Evolutionary conservation across 208 protist genomes (phyloP), one percentile per base, ranked within the genome.

Genomic region (Acanthamoeba healyi): DNA sequence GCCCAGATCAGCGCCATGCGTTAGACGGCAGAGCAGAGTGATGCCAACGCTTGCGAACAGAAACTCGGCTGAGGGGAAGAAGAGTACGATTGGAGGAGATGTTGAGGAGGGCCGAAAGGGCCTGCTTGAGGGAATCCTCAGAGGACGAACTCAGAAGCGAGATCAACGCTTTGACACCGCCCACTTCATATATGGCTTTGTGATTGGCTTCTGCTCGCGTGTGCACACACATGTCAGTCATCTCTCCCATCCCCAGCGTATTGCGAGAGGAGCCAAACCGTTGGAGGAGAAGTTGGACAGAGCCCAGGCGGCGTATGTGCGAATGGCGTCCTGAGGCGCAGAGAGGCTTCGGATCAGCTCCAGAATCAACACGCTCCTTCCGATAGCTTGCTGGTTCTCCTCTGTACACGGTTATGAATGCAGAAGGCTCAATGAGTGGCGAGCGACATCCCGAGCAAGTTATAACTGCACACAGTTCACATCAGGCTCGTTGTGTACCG

Each of bases 241-340:
- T 6, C 9, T n/a, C 17, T 12, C 2, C 2, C 12, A 1, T 77
- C n/a, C 14, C 3, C 5, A 10, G 22, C n/a, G 58, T 61, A 42
- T 4, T 4, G 36, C 5, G 46, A 34, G 36, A 34, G 56, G 36
- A 26, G 42, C 1, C 38, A 77, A 36, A 92, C 86, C 86, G 34
- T 74, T 92, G 32, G 86, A 65, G 46, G 86, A 92, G 56, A 92
- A 92, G 63, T 92, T 92, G 49, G 86, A 92, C 38, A 92, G 86
- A 24, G 86, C 86, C 86, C 86, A 92, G 5, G 86, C 51, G 22
- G 86, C 86, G 63, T 77, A 92, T 36, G 86, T 92, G 32, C 40
- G n/a, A 26, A 92, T 92, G 56, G 86, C 29, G 19, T 92, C 86
- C 58, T 92, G 63, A 12, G 86, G 86, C 10, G 44, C 63, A 2